Conservation (phyloP, 148 eudicot genomes). For the Dianthus caryophyllus region DNA sequence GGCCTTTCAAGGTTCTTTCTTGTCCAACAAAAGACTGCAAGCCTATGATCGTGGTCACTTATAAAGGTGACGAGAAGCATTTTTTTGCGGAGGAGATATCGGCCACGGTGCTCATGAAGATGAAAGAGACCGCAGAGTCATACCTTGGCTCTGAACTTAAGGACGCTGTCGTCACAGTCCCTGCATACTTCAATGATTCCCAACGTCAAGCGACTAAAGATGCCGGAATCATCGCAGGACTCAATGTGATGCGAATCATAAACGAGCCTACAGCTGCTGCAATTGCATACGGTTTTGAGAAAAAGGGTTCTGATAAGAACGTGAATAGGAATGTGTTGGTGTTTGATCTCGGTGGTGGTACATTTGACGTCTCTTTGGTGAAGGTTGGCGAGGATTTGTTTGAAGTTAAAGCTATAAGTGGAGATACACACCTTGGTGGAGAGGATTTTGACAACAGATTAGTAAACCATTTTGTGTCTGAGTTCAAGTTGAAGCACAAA, state of each 20-base stretch:
- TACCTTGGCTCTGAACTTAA: no score
- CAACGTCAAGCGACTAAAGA: no score
- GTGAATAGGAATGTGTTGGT: neutral
- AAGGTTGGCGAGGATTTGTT: neutral
- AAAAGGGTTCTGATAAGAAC: neutral
- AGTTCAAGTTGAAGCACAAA: neutral
- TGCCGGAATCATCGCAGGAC: no score
- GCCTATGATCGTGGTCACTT: no score
- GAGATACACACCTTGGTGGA: neutral
- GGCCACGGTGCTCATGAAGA: neutral
- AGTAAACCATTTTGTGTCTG: neutral
- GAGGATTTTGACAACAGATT: neutral
- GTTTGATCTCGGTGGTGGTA: no score
- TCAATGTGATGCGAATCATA: no score
- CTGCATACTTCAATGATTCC: no score
- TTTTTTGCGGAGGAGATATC: neutral
- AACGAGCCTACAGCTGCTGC: slow-evolving; percentile 17
- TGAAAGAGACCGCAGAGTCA: no score
- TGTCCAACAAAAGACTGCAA: neutral
- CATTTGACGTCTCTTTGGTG: no score
- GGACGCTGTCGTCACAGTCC: no score
- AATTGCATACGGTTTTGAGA: slow-evolving; percentile 5
- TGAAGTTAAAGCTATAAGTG: slow-evolving; percentile 4
- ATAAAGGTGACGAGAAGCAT: neutral
- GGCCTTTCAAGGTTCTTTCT: neutral